Base-by-base conservation (phyloP, 2,329 filamentous ascomycete genomes). In the Aureobasidium sp. region DNA sequence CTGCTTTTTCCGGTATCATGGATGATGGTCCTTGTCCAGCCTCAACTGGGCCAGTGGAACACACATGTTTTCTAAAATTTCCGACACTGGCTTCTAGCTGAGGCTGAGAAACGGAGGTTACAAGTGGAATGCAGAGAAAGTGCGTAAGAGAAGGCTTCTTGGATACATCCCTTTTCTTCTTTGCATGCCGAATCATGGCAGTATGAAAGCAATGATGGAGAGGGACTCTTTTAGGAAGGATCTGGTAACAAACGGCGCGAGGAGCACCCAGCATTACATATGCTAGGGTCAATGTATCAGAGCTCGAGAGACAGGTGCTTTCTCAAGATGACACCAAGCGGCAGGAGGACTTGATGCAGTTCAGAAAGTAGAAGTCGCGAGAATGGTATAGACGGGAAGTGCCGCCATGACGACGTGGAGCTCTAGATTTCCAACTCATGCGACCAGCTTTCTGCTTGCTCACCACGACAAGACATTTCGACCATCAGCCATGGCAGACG, bases 41-140 rank as follows among this genome's bases (percentile, higher is more conserved):
- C 22, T 53, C 17, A 9, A 25, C 14, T 39, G 52, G 7, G 29
- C 22, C 41, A 52, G 63, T 20, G 29, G 45, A 17, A 56, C 53
- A 51, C 8, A 64, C 48, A 20, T 47, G 45, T 14, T 61, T 63
- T 25, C 57, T 59, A 37, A 65, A 64, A 5, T 27, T 20, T 4
- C 29, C 17, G 5, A 64, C 20, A 45, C 55, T 64, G 2, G 75
- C 72, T n/a, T 84, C 78, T 1, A 96, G 80, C 70, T 91, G 86
- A 0, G 83, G 79, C 15, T 84, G 79, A 1, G 87, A 89, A 8
- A 74, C 57, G 0, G 77, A 61, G 2, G 83, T 89, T 53, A 87
- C 79, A 7, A 97, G 82, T 1, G 91, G 88, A 57, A 93, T 78
- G 73, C 86, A 90, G 51, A 92, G 78, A 70, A 92, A 92, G 74